Conservation (phyloP, 2,329 filamentous ascomycete species). For the Trichoderma lentiforme region DNA sequence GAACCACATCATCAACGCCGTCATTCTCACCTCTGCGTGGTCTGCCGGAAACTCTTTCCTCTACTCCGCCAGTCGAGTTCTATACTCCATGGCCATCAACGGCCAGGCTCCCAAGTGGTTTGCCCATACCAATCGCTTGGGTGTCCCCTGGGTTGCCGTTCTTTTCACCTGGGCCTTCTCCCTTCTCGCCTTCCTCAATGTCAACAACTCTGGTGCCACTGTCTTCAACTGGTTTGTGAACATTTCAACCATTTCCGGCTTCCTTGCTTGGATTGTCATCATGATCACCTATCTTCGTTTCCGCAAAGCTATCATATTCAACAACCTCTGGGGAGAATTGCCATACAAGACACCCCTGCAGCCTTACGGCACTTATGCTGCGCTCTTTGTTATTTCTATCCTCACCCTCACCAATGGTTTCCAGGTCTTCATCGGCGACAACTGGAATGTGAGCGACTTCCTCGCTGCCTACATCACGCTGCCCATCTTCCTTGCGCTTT, state of each 20-base stretch:
- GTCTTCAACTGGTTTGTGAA: slow-evolving; percentile 73
- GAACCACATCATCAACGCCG: slow-evolving; percentile 65
- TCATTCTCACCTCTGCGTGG: slow-evolving; percentile 64
- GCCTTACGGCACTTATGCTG: slow-evolving; percentile 62
- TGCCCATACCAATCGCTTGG: slow-evolving; percentile 55
- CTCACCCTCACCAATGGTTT: slow-evolving; percentile 75
- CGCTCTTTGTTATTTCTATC: slow-evolving; percentile 55
- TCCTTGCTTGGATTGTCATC: slow-evolving; percentile 59
- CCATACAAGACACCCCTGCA: slow-evolving; percentile 53
- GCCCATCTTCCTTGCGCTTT: slow-evolving; percentile 58
- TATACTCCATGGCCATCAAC: slow-evolving; percentile 65
- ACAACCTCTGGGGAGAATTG: slow-evolving; percentile 48
- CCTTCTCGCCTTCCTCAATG: slow-evolving; percentile 67
- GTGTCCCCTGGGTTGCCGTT: slow-evolving; percentile 57
- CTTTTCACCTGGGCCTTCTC: slow-evolving; percentile 56
- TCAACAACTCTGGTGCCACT: slow-evolving; percentile 56
- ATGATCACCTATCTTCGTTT: slow-evolving; percentile 59
- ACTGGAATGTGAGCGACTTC: slow-evolving; percentile 63
- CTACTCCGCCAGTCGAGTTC: slow-evolving; percentile 66
- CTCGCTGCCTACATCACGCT: slow-evolving; percentile 62
- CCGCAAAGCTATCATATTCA: slow-evolving; percentile 51
- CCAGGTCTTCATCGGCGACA: slow-evolving; percentile 64
- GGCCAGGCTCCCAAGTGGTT: slow-evolving; percentile 64
- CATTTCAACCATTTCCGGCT: slow-evolving; percentile 61
- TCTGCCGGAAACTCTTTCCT: slow-evolving; percentile 60